These are phyloP conservation scores for Scytalidium sp. DNA, from an alignment of 2,329 filamentous ascomycete genomes.

Conservation along the genomic window DNA sequence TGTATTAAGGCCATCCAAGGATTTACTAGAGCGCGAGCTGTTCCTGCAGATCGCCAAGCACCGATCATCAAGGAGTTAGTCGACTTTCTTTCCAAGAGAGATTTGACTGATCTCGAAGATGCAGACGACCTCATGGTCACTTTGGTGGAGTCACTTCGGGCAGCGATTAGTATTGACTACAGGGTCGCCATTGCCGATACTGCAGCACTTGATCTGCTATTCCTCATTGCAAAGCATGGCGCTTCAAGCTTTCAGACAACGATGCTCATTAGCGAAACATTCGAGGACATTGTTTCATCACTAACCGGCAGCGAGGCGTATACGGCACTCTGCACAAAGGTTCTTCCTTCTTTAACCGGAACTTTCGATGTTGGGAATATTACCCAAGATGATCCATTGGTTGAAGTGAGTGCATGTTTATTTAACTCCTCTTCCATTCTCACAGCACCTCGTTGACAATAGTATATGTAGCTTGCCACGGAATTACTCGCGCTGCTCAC, in stretches of 20 bases:
- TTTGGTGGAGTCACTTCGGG: conserved; percentile 79
- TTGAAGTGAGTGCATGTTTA: conserved; percentile 53
- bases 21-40: conserved; percentile 50
- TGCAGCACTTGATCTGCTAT: conserved; percentile 77
- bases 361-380: conserved; percentile 86
- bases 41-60: conserved; percentile 54
- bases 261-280: conserved; percentile 82
- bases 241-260: conserved; percentile 89
- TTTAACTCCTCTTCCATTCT: conserved; percentile 20
- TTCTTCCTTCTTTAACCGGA: conserved; percentile 81
- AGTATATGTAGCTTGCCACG: conserved; percentile 60
- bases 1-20: conserved; percentile 84
- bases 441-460: no score
- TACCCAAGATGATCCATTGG: conserved; percentile 79
- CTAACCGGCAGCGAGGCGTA: conserved; percentile 70
- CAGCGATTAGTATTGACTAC: conserved; percentile 78
- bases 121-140: conserved; percentile 91
- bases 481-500: conserved; percentile 80
- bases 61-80: conserved; percentile 59
- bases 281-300: conserved; percentile 78
- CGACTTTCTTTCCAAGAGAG: conserved; percentile 75
- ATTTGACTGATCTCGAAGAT: conserved; percentile 79
- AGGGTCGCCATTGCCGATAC: conserved; percentile 70
- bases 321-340: conserved; percentile 75
- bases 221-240: conserved; percentile 83